These are phyloP conservation scores for Phytophthora pinifolia DNA, from an alignment of 352 stramenopile genomes.

Conservation along the genomic window DNA sequence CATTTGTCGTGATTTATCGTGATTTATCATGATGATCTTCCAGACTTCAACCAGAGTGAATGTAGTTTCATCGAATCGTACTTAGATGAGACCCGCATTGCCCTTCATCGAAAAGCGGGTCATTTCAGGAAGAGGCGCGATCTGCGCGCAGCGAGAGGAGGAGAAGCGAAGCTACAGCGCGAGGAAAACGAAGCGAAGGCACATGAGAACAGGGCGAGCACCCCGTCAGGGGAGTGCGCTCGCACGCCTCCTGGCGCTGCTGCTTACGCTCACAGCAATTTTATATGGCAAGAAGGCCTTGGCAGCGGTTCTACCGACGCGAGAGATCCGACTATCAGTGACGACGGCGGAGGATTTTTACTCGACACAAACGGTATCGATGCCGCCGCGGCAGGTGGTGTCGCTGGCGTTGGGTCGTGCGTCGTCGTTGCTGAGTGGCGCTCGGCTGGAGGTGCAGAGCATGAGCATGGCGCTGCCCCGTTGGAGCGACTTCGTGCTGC, in stretches of 20 bases:
- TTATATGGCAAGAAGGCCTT: background rate
- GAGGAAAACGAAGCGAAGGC: no score
- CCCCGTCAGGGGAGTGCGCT: background rate
- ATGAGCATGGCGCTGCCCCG: conserved; percentile 1
- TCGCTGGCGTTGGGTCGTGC: background rate
- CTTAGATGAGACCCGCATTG: no score
- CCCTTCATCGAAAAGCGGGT: no score
- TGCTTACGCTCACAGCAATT: background rate
- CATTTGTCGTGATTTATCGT: no score
- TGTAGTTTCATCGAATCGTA: no score
- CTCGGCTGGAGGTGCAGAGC: no score
- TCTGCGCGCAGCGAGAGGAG: no score
- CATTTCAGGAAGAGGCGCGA: no score
- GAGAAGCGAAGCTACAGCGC: no score
- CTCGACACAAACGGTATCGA: background rate
- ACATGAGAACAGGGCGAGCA: no score
- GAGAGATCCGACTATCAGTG: background rate
- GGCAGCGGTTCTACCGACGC: background rate
- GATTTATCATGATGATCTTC: no score
- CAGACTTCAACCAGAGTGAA: no score
- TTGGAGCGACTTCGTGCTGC: conserved; percentile 10
- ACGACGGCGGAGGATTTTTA: background rate
- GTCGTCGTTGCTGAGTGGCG: background rate
- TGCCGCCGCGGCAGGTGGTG: background rate
- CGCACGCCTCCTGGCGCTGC: background rate